Evolutionary conservation across 2,329 filamentous ascomycete genomes (phyloP).

Genomic region (Colletotrichum horii): DNA sequence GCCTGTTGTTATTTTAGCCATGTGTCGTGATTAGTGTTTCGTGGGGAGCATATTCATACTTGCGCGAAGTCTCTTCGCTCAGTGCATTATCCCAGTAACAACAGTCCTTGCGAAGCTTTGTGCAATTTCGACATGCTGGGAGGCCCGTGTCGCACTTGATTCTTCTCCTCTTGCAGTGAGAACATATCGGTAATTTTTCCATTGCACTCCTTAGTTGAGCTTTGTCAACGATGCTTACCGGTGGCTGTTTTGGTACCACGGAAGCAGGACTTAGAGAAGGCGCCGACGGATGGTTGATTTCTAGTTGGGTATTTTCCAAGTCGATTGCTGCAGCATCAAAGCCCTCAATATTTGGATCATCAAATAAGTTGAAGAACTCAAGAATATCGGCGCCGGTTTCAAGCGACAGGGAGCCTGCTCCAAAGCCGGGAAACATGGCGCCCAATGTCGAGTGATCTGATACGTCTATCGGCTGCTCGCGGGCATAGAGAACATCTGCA

Average conservation of each 20-base stretch:
- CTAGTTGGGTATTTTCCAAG: background rate
- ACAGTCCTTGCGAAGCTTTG: background rate
- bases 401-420: background rate
- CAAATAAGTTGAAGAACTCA: background rate
- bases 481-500: background rate
- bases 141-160: background rate
- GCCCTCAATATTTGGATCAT: background rate
- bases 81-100: background rate
- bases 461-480: background rate
- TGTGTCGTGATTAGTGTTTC: accelerated
- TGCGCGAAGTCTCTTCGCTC: background rate
- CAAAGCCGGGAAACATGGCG: background rate
- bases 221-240: background rate
- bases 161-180: background rate
- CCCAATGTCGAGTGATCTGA: background rate
- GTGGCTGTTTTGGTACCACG: background rate
- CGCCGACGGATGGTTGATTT: background rate
- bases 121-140: background rate
- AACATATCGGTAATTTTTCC: background rate
- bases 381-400: background rate
- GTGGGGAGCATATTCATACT: background rate
- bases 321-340: background rate
- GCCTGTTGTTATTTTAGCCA: background rate
- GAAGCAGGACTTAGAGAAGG: background rate
- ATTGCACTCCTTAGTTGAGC: background rate